Evolutionary conservation across 2,329 filamentous ascomycete genomes (phyloP).

Genomic region (Diaporthe ampelina): DNA sequence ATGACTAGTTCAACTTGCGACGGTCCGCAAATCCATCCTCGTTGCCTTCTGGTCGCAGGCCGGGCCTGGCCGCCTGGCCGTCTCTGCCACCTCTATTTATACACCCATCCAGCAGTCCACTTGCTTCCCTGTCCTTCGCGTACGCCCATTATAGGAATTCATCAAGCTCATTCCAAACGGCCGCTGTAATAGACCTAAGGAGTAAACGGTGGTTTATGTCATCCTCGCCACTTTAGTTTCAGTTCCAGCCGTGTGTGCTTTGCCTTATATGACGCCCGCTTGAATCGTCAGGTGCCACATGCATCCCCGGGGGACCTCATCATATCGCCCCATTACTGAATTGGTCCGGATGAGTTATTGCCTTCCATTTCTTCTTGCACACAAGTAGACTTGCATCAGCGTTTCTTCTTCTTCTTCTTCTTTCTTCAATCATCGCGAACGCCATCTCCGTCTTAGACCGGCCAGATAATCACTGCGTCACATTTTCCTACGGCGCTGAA

Average conservation of each 20-base stretch:
- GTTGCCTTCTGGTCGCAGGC: not conserved
- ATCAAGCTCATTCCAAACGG: not conserved
- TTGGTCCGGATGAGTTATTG: not conserved
- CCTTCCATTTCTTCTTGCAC: not conserved
- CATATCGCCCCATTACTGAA: not conserved
- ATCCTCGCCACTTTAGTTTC: not conserved
- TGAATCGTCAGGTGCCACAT: not conserved
- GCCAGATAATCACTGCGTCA: not conserved
- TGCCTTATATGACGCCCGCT: not conserved
- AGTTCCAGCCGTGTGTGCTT: not conserved
- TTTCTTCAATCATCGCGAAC: too few species aligned
- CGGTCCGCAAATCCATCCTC: not conserved
- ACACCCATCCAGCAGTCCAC: not conserved
- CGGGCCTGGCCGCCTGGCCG: conserved; percentile 1
- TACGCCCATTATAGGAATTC: not conserved
- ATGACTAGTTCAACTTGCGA: not conserved
- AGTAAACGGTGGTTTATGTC: not conserved
- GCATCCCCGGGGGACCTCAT: too few species aligned
- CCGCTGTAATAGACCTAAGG: not conserved
- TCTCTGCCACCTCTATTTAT: conserved; percentile 27
- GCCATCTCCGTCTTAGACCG: too few species aligned
- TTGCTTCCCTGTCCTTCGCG: too few species aligned
- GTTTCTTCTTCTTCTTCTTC: not conserved
- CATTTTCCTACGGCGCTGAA: not conserved
- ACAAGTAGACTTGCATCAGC: not conserved